These are phyloP conservation scores for Salvia splendens DNA, from an alignment of 257 asterid genomes.

Conservation along the genomic window DNA sequence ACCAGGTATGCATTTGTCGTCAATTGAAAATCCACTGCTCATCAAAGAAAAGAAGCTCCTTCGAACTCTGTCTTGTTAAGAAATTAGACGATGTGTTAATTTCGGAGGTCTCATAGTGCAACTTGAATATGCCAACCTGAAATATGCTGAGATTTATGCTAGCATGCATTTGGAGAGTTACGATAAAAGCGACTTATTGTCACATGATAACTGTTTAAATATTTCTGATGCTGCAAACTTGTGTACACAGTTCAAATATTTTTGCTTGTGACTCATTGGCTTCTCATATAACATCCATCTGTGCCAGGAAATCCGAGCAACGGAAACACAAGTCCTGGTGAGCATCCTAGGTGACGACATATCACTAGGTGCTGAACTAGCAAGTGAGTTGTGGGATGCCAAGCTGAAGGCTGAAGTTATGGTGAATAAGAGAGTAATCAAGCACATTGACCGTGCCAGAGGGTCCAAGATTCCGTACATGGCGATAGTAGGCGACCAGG, in stretches of 20 bases:
- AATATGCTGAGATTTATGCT: too few relatives aligned
- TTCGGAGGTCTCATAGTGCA: too few relatives aligned
- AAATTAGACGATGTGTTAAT: background rate
- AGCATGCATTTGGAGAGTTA: too few relatives aligned
- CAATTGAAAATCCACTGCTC: background rate
- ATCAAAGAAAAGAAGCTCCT: background rate
- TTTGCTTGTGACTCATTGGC: too few relatives aligned
- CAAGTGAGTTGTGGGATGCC: slow-evolving; percentile 76
- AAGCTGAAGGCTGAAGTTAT: slow-evolving; percentile 67
- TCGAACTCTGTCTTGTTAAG: background rate
- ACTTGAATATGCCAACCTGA: too few relatives aligned
- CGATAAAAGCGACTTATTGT: too few relatives aligned
- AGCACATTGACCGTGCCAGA: slow-evolving; percentile 68
- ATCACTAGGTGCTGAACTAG: slow-evolving; percentile 63
- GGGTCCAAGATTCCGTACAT: slow-evolving; percentile 77
- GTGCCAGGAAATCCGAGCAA: slow-evolving; percentile 65
- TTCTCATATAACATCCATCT: background rate
- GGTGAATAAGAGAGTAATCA: slow-evolving; percentile 60
- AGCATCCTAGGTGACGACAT: slow-evolving; percentile 78
- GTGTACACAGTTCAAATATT: too few relatives aligned
- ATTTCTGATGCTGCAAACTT: too few relatives aligned
- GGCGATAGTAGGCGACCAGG: slow-evolving; percentile 77
- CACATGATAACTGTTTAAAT: too few relatives aligned
- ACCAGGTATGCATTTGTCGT: slow-evolving; percentile 50
- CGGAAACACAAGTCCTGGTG: slow-evolving; percentile 85